Evolutionary conservation across 208 protist genomes (phyloP).

Genomic region (Crithidia brevicula): DNA sequence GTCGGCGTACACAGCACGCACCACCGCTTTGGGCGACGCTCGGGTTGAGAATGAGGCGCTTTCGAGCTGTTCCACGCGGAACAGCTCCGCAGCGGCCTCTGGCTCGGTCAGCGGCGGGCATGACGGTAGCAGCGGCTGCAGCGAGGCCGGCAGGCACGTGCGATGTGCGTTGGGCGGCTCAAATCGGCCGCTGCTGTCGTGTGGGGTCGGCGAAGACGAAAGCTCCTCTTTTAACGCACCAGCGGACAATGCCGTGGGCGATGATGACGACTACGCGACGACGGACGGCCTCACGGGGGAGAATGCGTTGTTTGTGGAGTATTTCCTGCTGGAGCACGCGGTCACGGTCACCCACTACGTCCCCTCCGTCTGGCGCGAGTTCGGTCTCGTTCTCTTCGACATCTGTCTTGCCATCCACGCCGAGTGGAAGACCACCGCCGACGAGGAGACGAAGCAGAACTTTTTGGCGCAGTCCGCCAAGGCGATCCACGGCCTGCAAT

Average conservation of each 20-base stretch:
- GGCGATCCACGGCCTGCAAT: conserved; percentile 82
- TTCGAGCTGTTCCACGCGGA: too few relatives aligned
- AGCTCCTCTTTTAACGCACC: too few relatives aligned
- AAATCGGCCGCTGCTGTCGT: background rate
- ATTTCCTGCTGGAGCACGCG: conserved; percentile 82
- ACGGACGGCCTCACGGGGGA: conserved; percentile 47
- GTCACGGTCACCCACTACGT: conserved; percentile 52
- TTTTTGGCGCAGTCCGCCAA: conserved; percentile 77
- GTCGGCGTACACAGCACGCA: too few relatives aligned
- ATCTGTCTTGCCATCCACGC: conserved; percentile 84
- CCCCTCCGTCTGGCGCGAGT: conserved; percentile 85
- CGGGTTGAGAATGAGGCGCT: too few relatives aligned
- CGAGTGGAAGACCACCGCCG: conserved; percentile 70
- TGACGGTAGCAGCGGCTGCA: background rate
- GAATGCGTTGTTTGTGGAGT: conserved; percentile 71
- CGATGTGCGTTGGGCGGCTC: background rate
- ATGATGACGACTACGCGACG: background rate
- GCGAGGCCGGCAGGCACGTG: background rate
- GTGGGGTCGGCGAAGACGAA: background rate
- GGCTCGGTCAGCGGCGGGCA: background rate
- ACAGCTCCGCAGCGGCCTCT: background rate
- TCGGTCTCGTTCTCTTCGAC: conserved; percentile 86
- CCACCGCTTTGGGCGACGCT: too few relatives aligned
- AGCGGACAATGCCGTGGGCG: background rate
- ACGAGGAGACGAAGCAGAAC: conserved; percentile 79